A percentile compares a stretch with the other conserved stretches of the same genome.
Evolutionary conservation across 176 grass and related monocot genomes (phyloP).

Genomic region (Oropetium thomaeum): DNA sequence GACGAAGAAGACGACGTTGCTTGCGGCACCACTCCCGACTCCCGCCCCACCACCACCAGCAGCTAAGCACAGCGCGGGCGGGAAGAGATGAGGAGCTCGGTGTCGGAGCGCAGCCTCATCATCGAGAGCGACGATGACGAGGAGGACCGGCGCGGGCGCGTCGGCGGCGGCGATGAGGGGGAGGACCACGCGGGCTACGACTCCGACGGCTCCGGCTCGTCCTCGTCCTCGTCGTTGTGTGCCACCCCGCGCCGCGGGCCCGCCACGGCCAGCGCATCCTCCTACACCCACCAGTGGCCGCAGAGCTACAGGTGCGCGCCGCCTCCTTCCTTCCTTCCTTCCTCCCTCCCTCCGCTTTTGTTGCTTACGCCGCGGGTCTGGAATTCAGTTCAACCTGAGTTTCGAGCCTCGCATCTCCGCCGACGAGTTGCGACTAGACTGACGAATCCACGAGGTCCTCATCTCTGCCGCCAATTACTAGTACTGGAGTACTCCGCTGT

Average conservation of each 20-base stretch:
- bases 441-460: neutral
- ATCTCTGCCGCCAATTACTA: neutral
- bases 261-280: constrained; percentile 53
- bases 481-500: neutral
- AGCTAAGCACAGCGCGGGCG: neutral
- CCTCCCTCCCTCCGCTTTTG: neutral
- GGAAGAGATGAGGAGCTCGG: constrained; percentile 58
- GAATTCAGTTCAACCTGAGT: neutral
- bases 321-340: no score
- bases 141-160: neutral
- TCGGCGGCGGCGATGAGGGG: neutral
- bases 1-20: no score
- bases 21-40: no score
- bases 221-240: constrained; percentile 57
- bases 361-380: neutral
- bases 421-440: neutral
- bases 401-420: neutral
- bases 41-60: no score
- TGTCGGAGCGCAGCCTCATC: constrained; percentile 54
- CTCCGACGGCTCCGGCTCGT: constrained; percentile 9
- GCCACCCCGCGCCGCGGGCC: constrained; percentile 22
- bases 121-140: constrained; percentile 73
- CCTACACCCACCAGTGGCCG: constrained; percentile 81
- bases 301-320: constrained; percentile 85
- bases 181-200: constrained; percentile 10